These are phyloP conservation scores for Irpex sp. DNA, from an alignment of 1,284 basidiomycete species.

Conservation along the genomic window DNA sequence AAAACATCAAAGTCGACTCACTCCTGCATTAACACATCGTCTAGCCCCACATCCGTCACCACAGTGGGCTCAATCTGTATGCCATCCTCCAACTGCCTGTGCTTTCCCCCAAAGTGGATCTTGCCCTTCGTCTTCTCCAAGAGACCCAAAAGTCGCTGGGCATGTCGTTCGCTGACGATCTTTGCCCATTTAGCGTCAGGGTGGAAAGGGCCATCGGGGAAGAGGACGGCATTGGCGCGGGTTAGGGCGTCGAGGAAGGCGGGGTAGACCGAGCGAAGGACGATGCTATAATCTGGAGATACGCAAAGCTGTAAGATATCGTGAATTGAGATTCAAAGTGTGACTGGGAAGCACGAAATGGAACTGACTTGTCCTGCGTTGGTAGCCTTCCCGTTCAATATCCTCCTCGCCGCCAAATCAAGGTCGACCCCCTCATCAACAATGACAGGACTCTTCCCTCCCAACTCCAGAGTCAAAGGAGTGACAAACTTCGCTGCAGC, in stretches of 20 bases:
- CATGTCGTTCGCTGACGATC: conserved; percentile 48
- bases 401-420: conserved; percentile 52
- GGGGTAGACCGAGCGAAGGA: conserved; percentile 44
- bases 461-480: conserved; percentile 78
- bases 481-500: conserved; percentile 84
- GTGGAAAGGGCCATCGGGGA: conserved; percentile 36
- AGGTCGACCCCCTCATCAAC: conserved; percentile 67
- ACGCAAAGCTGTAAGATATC: conserved; percentile 45
- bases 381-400: conserved; percentile 76
- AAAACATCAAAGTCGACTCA: conserved; percentile 18
- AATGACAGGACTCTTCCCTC: conserved; percentile 82
- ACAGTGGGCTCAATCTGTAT: conserved; percentile 46
- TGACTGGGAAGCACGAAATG: background rate
- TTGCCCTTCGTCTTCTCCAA: conserved; percentile 52
- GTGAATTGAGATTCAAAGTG: background rate
- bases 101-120: conserved; percentile 51
- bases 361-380: conserved; percentile 66
- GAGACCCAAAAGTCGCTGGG: conserved; percentile 44
- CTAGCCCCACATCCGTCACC: conserved; percentile 39
- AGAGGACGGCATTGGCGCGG: conserved; percentile 31
- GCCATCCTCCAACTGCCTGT: conserved; percentile 27
- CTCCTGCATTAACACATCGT: conserved; percentile 56
- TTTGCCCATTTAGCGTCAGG: conserved; percentile 35
- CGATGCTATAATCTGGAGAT: conserved; percentile 61
- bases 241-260: conserved; percentile 49